Percentiles rank a stretch among this genome's conserved stretches.
Evolutionary conservation across 2,329 filamentous ascomycete species (phyloP).

Genomic region (Aspergillus brasiliensis): DNA sequence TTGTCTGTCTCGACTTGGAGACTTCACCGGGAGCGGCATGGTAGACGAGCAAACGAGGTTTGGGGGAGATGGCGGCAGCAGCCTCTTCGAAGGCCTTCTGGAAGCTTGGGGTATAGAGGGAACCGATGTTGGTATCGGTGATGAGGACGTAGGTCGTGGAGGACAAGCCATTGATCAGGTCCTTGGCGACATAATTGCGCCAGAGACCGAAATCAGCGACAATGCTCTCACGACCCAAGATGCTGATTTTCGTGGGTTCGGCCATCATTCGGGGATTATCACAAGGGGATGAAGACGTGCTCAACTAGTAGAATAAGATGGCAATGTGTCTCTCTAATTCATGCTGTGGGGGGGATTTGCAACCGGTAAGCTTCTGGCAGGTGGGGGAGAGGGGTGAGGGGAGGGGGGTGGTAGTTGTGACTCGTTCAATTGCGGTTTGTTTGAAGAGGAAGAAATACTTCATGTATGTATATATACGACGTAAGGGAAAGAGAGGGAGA

Average conservation of each 20-base stretch:
- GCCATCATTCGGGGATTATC: constrained; percentile 29
- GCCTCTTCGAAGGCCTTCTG: constrained; percentile 62
- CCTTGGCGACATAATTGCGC: constrained; percentile 76
- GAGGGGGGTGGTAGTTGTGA: no score
- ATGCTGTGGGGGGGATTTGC: constrained; percentile 14
- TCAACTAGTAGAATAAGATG: constrained; percentile 12
- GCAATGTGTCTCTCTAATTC: constrained; percentile 18
- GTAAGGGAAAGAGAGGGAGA: no score
- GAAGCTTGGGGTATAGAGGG: constrained; percentile 80
- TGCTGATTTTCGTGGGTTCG: constrained; percentile 67
- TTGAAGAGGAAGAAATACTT: no score
- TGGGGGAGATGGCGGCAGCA: constrained; percentile 47
- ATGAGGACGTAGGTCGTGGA: constrained; percentile 95
- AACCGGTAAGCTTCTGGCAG: not conserved
- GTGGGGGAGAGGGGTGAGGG: not conserved
- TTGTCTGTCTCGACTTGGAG: constrained; percentile 90
- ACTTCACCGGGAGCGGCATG: constrained; percentile 87
- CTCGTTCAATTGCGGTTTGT: no score
- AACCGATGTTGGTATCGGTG: constrained; percentile 88
- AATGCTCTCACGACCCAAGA: constrained; percentile 87
- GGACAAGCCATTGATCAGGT: constrained; percentile 73
- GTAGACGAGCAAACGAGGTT: constrained; percentile 77
- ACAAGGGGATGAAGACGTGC: constrained; percentile 9
- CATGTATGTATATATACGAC: no score
- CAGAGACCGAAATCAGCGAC: constrained; percentile 90